Evolutionary conservation across 2,329 filamentous ascomycete genomes (phyloP).

Genomic region (Ramularia collo-cygni): DNA sequence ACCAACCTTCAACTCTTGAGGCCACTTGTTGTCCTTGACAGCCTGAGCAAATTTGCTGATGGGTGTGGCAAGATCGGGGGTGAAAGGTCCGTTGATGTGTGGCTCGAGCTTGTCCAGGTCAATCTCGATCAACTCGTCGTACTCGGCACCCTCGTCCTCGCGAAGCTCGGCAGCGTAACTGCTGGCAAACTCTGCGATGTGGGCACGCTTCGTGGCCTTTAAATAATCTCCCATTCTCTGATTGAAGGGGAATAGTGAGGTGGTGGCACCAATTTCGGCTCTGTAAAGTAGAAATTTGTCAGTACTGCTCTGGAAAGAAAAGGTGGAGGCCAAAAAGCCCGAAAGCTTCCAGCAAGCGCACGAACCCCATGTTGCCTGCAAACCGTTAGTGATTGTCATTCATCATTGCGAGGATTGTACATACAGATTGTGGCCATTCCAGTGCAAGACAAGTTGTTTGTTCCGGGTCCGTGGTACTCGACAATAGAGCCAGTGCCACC

Average conservation of each 20-base stretch:
- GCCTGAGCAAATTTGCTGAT: constrained; percentile 82
- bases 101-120: constrained; percentile 66
- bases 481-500: constrained; percentile 93
- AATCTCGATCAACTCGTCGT: constrained; percentile 86
- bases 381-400: too few species aligned
- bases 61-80: constrained; percentile 88
- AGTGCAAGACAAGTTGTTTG: constrained; percentile 81
- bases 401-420: too few species aligned
- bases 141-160: constrained; percentile 66
- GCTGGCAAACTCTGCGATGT: constrained; percentile 62
- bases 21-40: constrained; percentile 81
- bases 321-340: background rate
- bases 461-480: constrained; percentile 69
- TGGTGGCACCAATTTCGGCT: constrained; percentile 85
- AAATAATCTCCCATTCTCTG: constrained; percentile 70
- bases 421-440: constrained; percentile 91
- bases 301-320: too few species aligned
- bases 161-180: constrained; percentile 50
- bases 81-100: constrained; percentile 62
- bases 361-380: too few species aligned
- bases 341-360: too few species aligned
- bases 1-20: constrained; percentile 80
- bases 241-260: constrained; percentile 90
- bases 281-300: constrained; percentile 40
- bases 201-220: constrained; percentile 69